These are phyloP conservation scores for Cercospora sesami DNA, from an alignment of 2,329 filamentous ascomycete species.

Conservation along the genomic window DNA sequence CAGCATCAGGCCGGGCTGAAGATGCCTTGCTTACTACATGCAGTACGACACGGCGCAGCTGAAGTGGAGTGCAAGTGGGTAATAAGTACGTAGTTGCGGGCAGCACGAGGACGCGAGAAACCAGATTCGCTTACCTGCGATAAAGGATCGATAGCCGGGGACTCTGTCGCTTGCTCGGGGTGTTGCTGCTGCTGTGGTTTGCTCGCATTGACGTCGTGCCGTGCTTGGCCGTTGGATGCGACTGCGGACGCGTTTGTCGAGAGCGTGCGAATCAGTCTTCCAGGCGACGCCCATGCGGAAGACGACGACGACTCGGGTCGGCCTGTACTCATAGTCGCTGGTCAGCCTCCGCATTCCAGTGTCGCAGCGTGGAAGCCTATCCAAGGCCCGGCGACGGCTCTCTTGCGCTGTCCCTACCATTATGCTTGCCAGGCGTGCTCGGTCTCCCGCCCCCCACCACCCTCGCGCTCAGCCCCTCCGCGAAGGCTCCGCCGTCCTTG, in stretches of 20 bases:
- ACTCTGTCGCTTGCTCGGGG: slow-evolving; percentile 32
- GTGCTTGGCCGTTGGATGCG: slow-evolving; percentile 18
- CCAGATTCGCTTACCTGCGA: slow-evolving; percentile 58
- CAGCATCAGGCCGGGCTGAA: slow-evolving; percentile 20
- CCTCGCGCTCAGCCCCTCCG: slow-evolving; percentile 14
- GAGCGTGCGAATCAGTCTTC: slow-evolving; percentile 30
- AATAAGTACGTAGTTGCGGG: slow-evolving; percentile 7
- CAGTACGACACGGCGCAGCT: slow-evolving; percentile 11
- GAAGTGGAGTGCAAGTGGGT: slow-evolving; percentile 11
- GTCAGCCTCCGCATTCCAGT: slow-evolving; percentile 19
- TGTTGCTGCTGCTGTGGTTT: slow-evolving; percentile 23
- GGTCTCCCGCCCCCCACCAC: slow-evolving; percentile 18
- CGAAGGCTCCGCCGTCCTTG: slow-evolving; percentile 16
- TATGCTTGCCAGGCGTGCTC: slow-evolving; percentile 16
- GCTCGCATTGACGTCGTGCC: slow-evolving; percentile 23
- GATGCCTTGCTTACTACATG: not conserved
- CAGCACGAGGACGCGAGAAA: slow-evolving; percentile 3
- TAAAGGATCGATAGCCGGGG: slow-evolving; percentile 62
- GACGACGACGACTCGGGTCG: slow-evolving; percentile 23
- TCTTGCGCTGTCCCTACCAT: slow-evolving; percentile 9
- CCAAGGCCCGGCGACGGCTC: slow-evolving; percentile 8
- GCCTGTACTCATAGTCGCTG: slow-evolving; percentile 12
- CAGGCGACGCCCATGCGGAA: slow-evolving; percentile 27
- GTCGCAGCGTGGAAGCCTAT: slow-evolving; percentile 2
- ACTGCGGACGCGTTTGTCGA: slow-evolving; percentile 27